Base-by-base conservation (phyloP, 108 stramenopile genomes). In the Skeletonema menzelii region DNA sequence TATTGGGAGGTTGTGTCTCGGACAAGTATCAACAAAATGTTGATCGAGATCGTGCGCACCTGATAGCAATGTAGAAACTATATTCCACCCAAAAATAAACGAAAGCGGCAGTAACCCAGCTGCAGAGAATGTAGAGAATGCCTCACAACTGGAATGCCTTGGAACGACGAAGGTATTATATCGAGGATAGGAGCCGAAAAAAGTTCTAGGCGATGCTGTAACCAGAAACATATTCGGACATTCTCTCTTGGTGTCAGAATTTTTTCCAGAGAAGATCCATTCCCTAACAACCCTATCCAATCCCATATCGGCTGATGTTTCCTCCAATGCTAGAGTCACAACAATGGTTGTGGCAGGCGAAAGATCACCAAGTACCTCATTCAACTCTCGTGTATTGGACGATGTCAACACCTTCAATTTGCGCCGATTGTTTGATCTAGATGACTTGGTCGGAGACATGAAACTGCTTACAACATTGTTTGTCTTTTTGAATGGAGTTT, bases 21-120 rank as follows among this genome's bases (percentile, higher is more conserved):
- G 91, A 79, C 87, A 90, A 2, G 94, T 85, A 42, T 95, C 91
- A 12, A 95, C 87, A 65, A 95, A 92, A 67, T 95, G 94, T 11
- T 26, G 14, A 67, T 95, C 94, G 30, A 95, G 79, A 67, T 91
- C 80, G 56, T 95, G 94, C 8, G 91, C 94, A 26, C 91, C 94
- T 14, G 70, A 38, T 2, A 95, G 37, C 13, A 91, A 84, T 1
- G 76, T 64, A 55, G 69, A 59, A 0, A 81, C 80, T 3, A 86
- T 66, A 12, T 84, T 62, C 94, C 94, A 95, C 57, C 94, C 94
- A 78, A 92, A 91, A 4, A 92, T 69, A 34, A 95, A 67, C 0
- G 88, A 83, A 22, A 92, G 67, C 13, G 91, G 91, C 83, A 95
- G 53, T 4, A 95, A 59, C 63, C 78, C 85, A 13, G 90, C 89